These are phyloP conservation scores for Solidago caesia DNA, from an alignment of 129 eudicot genomes.

Conservation along the genomic window DNA sequence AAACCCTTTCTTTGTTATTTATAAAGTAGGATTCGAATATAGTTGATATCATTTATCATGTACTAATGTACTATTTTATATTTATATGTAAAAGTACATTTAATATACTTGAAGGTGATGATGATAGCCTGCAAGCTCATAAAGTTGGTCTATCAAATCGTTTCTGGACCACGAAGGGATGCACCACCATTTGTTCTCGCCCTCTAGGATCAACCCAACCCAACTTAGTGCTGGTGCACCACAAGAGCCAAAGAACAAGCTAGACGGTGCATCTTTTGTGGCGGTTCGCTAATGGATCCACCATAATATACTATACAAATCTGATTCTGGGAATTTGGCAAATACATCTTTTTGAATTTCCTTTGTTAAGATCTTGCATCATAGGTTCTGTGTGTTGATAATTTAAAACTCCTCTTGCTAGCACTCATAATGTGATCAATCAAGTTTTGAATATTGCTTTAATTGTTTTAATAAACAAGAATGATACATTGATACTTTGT, in stretches of 20 bases:
- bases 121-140: conserved; percentile 39
- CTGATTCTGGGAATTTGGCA: conserved; percentile 6
- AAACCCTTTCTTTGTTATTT: too few relatives aligned
- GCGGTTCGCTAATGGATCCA: background rate
- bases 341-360: background rate
- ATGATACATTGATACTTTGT: too few relatives aligned
- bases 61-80: too few relatives aligned
- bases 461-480: too few relatives aligned
- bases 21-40: too few relatives aligned
- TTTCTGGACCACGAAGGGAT: conserved; percentile 67
- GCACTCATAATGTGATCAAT: too few relatives aligned
- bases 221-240: background rate
- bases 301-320: background rate
- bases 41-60: too few relatives aligned
- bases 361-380: too few relatives aligned
- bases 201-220: conserved; percentile 22
- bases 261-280: background rate
- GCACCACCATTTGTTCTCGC: conserved; percentile 70
- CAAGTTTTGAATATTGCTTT: too few relatives aligned
- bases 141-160: conserved; percentile 69
- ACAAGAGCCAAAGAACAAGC: background rate
- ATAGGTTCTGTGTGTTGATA: too few relatives aligned
- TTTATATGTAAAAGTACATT: too few relatives aligned
- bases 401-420: too few relatives aligned
- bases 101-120: conserved; percentile 26